Evolutionary conservation across 163 green algal genomes (phyloP).

Genomic region (Scenedesmus sp.): DNA sequence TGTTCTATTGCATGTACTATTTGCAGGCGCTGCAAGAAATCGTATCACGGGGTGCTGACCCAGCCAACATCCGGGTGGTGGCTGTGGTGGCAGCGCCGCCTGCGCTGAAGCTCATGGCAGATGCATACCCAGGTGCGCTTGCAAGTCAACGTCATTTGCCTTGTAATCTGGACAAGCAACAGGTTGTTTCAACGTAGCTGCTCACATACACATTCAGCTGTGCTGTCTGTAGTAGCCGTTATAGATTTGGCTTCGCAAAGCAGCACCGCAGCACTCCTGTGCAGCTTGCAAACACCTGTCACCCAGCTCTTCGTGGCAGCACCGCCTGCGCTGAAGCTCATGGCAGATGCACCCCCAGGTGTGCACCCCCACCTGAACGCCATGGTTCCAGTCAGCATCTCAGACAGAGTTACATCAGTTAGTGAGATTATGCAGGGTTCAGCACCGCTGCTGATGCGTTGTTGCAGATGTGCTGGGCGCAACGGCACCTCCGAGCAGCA

Average conservation of each 20-base stretch:
- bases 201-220: no score
- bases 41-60: conserved; percentile 77
- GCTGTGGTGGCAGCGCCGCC: conserved; percentile 84
- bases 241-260: background rate
- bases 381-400: no score
- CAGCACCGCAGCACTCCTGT: background rate
- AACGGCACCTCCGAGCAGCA: no score
- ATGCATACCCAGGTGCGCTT: conserved; percentile 56
- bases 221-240: no score
- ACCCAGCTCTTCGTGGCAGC: conserved; percentile 65
- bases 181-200: no score
- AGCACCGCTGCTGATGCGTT: no score
- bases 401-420: no score
- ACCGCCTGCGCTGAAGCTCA: conserved; percentile 86
- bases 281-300: background rate
- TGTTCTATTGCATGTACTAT: background rate
- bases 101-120: conserved; percentile 87
- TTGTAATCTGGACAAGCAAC: no score
- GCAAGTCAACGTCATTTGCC: background rate
- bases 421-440: no score
- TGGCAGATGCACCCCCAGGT: conserved; percentile 75
- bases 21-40: conserved; percentile 85
- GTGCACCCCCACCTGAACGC: background rate
- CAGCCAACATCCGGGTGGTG: conserved; percentile 88
- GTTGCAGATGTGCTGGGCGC: no score